Evolutionary conservation across 2,329 filamentous ascomycete species (phyloP), one percentile per base, ranked within the genome.

Genomic region (Bipolaris victoriae): DNA sequence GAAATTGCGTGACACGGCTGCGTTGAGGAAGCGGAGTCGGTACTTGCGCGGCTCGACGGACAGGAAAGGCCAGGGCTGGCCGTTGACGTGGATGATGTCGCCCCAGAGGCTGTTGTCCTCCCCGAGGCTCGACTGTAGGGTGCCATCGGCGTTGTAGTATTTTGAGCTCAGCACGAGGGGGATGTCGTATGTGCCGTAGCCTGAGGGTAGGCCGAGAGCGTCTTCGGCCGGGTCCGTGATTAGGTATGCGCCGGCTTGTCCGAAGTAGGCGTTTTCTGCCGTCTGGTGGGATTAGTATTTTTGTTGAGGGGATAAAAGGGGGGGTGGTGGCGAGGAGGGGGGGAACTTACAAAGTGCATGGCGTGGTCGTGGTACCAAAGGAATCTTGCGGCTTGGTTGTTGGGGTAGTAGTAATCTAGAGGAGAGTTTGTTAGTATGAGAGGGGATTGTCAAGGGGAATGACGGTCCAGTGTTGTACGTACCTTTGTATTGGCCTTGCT

Each of bases 21-120:
- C 78, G 68, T 86, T 80, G 29, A 85, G 77, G 62, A 86, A 74
- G 11, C 84, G 75, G 62, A 88, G 80, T 35, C 84, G 82, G 66
- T 87, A 87, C 68, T 86, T 87, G 66, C 84, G 80, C 6, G 83
- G 84, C 70, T 87, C 82, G 3, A 86, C 84, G n/a, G 80, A 77
- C 9, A 85, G 63, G 60, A 78, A 86, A 2, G 85, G 85, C 84
- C 84, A 87, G 5, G 84, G 84, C 63, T 84, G 80, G 1, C 82
- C 82, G 65, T 87, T 86, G 37, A 86, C 84, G 37, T 86, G 81
- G 53, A 86, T 85, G 10, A 84, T 76, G 63, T 87, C 84, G 46
- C 84, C 84, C 60, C 79, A 86, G 20, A 85, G 77, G 57, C 79
- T 82, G 9, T 74, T 73, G 0, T 70, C 75, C 63, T 86, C 82